phyloP scores from a whole-genome alignment of 2,329 filamentous ascomycete species.

The Penicillium psychrosexuale region DNA sequence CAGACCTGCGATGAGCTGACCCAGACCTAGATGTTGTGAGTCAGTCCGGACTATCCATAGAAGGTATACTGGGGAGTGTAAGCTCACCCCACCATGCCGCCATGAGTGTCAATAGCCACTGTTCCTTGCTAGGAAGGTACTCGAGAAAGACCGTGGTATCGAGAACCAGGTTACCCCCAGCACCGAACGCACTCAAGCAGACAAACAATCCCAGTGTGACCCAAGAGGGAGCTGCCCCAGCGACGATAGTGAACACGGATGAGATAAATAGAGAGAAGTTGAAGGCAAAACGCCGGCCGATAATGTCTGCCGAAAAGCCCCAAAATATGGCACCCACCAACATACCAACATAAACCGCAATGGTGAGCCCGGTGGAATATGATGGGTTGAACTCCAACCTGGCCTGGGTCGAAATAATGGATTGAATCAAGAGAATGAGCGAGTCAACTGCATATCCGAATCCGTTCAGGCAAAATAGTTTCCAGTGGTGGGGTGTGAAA shows the following conservation, averaged over 20 bases:
- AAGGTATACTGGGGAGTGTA: background rate
- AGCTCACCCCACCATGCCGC: slow-evolving; percentile 35
- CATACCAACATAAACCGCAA: slow-evolving; percentile 44
- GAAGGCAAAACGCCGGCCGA: slow-evolving; percentile 66
- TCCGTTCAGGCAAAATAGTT: slow-evolving; percentile 61
- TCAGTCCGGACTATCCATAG: background rate
- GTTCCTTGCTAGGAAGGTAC: slow-evolving; percentile 56
- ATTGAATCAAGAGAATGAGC: slow-evolving; percentile 37
- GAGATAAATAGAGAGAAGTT: slow-evolving; percentile 64
- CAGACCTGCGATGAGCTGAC: slow-evolving; percentile 52
- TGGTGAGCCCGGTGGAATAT: slow-evolving; percentile 35
- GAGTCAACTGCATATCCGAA: slow-evolving; percentile 52
- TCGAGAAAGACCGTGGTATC: slow-evolving; percentile 61
- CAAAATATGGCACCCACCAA: slow-evolving; percentile 58
- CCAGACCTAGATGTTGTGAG: slow-evolving; percentile 26
- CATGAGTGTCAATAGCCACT: slow-evolving; percentile 54
- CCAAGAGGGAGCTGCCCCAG: slow-evolving; percentile 67
- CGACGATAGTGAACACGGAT: slow-evolving; percentile 60
- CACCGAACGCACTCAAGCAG: slow-evolving; percentile 61
- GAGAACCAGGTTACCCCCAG: slow-evolving; percentile 61
- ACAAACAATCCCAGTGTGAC: slow-evolving; percentile 62
- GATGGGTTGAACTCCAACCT: slow-evolving; percentile 28
- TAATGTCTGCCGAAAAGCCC: slow-evolving; percentile 65
- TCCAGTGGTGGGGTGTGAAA: slow-evolving; percentile 58
- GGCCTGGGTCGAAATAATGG: slow-evolving; percentile 27